Conservation (phyloP, 2,329 filamentous ascomycete genomes). For the Diaporthe ampelina region DNA sequence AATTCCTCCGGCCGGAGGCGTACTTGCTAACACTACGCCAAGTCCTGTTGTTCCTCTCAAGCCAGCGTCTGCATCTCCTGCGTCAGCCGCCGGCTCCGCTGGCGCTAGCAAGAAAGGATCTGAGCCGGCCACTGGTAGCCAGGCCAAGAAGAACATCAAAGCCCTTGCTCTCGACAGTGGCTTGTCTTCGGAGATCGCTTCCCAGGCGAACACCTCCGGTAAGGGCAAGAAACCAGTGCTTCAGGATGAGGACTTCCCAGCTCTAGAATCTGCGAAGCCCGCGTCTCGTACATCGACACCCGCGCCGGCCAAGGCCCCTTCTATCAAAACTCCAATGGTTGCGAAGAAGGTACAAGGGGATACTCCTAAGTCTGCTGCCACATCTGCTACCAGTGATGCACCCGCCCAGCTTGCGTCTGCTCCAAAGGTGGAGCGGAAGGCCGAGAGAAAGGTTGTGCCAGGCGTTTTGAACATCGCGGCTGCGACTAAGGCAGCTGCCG, state of each 20-base stretch:
- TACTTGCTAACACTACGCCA: conserved; percentile 43
- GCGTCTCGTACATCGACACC: conserved; percentile 47
- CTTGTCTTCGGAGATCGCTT: conserved; percentile 61
- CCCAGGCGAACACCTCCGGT: conserved; percentile 50
- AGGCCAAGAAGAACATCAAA: conserved; percentile 54
- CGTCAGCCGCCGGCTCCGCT: conserved; percentile 43
- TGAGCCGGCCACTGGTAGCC: conserved; percentile 41
- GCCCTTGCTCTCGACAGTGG: conserved; percentile 60
- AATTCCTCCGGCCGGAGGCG: conserved; percentile 25
- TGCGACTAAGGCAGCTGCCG: conserved; percentile 56
- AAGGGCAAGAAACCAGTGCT: conserved; percentile 55
- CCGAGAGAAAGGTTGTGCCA: conserved; percentile 55
- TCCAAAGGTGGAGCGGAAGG: conserved; percentile 47
- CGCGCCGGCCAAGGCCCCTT: conserved; percentile 49
- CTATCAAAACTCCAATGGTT: conserved; percentile 50
- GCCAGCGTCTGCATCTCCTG: conserved; percentile 45
- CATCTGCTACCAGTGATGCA: conserved; percentile 22
- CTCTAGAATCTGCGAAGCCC: conserved; percentile 63
- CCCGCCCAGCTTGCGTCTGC: conserved; percentile 9
- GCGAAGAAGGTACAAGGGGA: conserved; percentile 51
- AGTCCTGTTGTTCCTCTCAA: conserved; percentile 52
- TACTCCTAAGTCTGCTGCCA: conserved; percentile 39
- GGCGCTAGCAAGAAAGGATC: conserved; percentile 43
- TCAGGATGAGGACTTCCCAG: conserved; percentile 75
- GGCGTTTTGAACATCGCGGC: conserved; percentile 65